A percentile compares a stretch with the other conserved stretches of the same genome.
Evolutionary conservation across 2,329 filamentous ascomycete species (phyloP).

Genomic region (Fusarium newnesense): DNA sequence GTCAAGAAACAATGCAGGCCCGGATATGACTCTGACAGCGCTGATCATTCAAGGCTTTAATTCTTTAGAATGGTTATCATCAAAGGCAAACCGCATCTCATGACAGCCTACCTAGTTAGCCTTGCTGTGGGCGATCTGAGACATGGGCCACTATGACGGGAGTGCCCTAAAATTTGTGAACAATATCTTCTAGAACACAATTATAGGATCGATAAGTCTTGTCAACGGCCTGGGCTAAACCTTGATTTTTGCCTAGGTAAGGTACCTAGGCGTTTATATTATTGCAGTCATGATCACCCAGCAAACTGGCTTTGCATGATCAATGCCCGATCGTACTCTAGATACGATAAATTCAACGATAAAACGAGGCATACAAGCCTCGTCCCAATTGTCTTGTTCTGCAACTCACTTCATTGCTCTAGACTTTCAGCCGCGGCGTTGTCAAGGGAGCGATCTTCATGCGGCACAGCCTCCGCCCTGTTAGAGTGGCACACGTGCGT

Average conservation of each 20-base stretch:
- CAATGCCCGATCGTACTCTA: background rate
- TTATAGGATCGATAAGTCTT: background rate
- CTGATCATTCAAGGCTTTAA: conserved; percentile 20
- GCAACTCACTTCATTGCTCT: background rate
- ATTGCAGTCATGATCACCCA: background rate
- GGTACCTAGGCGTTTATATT: background rate
- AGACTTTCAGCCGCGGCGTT: background rate
- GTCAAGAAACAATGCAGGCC: conserved; percentile 12
- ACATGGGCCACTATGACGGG: background rate
- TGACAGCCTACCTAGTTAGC: background rate
- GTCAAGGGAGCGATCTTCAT: background rate
- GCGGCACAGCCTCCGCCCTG: conserved; percentile 29
- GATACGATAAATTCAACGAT: background rate
- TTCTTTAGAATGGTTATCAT: background rate
- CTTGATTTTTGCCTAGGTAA: background rate
- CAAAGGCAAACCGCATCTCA: background rate
- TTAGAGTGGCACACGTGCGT: conserved; percentile 12
- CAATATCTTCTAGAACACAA: conserved; percentile 1
- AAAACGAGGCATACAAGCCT: background rate
- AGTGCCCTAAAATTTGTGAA: background rate
- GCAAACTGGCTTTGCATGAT: background rate
- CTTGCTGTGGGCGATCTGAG: background rate
- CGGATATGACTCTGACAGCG: conserved; percentile 11
- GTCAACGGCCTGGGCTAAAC: background rate
- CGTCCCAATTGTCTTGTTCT: background rate